Base-by-base conservation (phyloP, 495 filamentous ascomycete species). In the Annulohypoxylon nitens region DNA sequence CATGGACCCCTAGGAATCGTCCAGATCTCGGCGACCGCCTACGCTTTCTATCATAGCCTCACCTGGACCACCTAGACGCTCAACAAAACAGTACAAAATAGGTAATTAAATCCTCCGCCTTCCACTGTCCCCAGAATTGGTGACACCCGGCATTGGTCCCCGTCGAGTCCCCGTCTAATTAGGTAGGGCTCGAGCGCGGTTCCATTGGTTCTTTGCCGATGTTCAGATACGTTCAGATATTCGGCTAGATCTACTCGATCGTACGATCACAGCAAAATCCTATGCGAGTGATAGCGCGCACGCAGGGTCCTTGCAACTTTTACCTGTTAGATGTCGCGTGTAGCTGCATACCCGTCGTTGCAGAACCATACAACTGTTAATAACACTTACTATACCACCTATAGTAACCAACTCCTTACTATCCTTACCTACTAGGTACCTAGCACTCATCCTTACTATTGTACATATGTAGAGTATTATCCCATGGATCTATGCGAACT, bases 211-310 rank as follows among this genome's bases (percentile, higher is more conserved):
- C 58, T 68, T 11, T 39, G 45, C 37, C 34, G 39, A 37, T 57
- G 16, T 62, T 34, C n/a, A 71, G 64, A 75, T 70, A 37, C 51
- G 16, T 62, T 25, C n/a, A 71, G 64, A 75, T 70, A 50, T 26
- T 66, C 59, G 62, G 72, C 67, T 67, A 75, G 67, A 71, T 75
- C 72, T 70, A 59, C 53, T 67, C 43, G 67, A 75, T 75, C 72
- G 64, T 75, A 75, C 45, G 72, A 75, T 75, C 53, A 64, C 25
- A 68, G 60, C 47, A 64, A 69, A 45, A 57, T 26, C 8, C 23
- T 67, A 71, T 68, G 64, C 72, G 53, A 68, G 67, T 75, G 67
- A 64, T 69, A 66, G 20, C 45, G 25, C 30, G 25, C 30, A 48
- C 41, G 61, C 61, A 69, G 62, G 67, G 58, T 26, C 72, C 54